phyloP scores from a whole-genome alignment of 1,139 yeast genomes.

The Diutina neorugosa region DNA sequence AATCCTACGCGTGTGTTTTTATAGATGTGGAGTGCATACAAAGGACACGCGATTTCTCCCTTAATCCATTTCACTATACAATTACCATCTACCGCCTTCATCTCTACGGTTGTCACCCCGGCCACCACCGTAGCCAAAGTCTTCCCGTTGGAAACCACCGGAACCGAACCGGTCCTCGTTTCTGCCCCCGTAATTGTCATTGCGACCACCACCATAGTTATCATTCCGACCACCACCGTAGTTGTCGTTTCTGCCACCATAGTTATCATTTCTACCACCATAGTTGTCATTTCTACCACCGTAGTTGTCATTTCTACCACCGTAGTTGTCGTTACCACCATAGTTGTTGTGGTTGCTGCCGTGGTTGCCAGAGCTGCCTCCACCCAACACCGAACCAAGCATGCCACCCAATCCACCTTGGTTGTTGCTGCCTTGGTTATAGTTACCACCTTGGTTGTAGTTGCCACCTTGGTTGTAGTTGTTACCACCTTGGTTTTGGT shows the following conservation, averaged over 20 bases:
- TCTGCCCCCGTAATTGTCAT: not conserved
- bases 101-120: not conserved
- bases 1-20: not conserved
- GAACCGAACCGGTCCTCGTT: not conserved
- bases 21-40: not conserved
- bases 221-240: not conserved
- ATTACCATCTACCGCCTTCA: not conserved
- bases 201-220: not conserved
- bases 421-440: not conserved
- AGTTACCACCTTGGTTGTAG: not conserved
- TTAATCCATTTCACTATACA: not conserved
- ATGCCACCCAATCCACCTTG: not conserved
- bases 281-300: not conserved
- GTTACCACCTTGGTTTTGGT: not conserved
- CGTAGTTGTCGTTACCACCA: constrained; percentile 1
- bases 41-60: not conserved
- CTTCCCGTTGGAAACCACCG: not conserved
- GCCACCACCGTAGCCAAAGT: constrained; percentile 2
- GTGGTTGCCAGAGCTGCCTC: not conserved
- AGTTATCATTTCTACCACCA: not conserved
- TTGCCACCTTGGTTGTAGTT: not conserved
- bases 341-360: not conserved
- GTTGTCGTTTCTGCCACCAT: not conserved
- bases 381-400: not conserved
- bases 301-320: not conserved